These are phyloP conservation scores for Aspergillus sp. DNA, from an alignment of 2,329 filamentous ascomycete species.

Conservation along the genomic window DNA sequence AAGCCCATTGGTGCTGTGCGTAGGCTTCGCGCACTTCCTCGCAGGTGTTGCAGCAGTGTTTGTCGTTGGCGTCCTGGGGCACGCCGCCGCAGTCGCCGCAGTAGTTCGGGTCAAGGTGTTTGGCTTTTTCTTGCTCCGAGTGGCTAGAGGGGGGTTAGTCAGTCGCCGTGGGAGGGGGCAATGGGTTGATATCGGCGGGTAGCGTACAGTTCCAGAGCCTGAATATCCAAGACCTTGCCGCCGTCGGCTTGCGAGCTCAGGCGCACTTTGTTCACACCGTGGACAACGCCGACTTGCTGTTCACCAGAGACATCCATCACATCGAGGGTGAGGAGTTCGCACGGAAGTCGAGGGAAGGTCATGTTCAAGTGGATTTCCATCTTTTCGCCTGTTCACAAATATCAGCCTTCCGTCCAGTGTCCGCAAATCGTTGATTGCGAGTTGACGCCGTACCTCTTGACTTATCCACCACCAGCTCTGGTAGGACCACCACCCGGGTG, in stretches of 20 bases:
- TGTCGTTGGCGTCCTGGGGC: constrained; percentile 69
- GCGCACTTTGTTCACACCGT: constrained; percentile 89
- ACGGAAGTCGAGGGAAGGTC: constrained; percentile 89
- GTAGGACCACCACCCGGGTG: constrained; percentile 77
- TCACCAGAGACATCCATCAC: constrained; percentile 99
- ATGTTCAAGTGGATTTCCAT: constrained; percentile 99
- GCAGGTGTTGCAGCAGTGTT: constrained; percentile 95
- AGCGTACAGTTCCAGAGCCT: constrained; percentile 65
- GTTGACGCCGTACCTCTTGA: constrained; percentile 68
- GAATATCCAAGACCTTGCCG: constrained; percentile 70
- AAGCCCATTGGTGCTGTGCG: constrained; percentile 85
- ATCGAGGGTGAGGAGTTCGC: constrained; percentile 92
- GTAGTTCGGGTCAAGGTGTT: constrained; percentile 86
- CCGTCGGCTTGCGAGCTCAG: constrained; percentile 71
- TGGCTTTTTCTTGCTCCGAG: constrained; percentile 63
- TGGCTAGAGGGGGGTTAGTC: constrained; percentile 52
- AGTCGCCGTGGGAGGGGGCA: constrained; percentile 1
- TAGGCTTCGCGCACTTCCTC: constrained; percentile 97
- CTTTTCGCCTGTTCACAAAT: constrained; percentile 68
- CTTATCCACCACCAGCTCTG: constrained; percentile 95
- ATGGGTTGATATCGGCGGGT: neutral
- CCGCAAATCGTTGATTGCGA: neutral
- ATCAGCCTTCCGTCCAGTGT: neutral
- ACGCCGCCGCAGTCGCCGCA: constrained; percentile 94
- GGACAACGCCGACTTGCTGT: constrained; percentile 89